A percentile compares a stretch with the other conserved stretches of the same genome.
These are phyloP conservation scores for Penicillium griseofulvum DNA, from an alignment of 2,329 filamentous ascomycete species.

Conservation along the genomic window DNA sequence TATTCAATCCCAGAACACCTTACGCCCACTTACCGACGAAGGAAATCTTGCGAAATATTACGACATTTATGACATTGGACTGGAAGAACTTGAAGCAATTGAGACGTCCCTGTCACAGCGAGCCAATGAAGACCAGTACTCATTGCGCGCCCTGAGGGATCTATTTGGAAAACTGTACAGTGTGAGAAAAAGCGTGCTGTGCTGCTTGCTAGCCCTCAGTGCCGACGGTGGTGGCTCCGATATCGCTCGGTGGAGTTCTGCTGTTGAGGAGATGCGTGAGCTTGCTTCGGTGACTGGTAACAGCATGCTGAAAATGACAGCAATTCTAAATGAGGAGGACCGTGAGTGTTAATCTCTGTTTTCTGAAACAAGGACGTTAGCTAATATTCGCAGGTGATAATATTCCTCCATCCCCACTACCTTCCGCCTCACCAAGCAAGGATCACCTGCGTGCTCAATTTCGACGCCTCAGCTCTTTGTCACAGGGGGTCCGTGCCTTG, in stretches of 20 bases:
- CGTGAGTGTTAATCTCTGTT: slow-evolving; percentile 50
- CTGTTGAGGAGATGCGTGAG: slow-evolving; percentile 69
- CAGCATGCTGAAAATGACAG: slow-evolving; percentile 64
- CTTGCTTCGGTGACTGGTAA: slow-evolving; percentile 61
- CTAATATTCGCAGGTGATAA: slow-evolving; percentile 38
- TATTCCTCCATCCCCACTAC: slow-evolving; percentile 54
- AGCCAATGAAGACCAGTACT: slow-evolving; percentile 73
- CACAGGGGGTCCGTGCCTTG: slow-evolving; percentile 82
- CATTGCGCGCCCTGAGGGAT: slow-evolving; percentile 76
- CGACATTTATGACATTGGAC: slow-evolving; percentile 79
- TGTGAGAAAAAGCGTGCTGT: slow-evolving; percentile 79
- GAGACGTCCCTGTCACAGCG: slow-evolving; percentile 61
- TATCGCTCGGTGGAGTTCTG: slow-evolving; percentile 72
- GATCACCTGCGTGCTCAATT: slow-evolving; percentile 85
- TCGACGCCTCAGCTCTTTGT: slow-evolving; percentile 82
- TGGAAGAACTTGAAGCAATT: slow-evolving; percentile 70
- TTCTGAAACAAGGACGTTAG: neutral
- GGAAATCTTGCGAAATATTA: slow-evolving; percentile 88
- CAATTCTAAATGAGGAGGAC: slow-evolving; percentile 75
- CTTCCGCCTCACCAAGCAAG: slow-evolving; percentile 69
- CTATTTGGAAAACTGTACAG: slow-evolving; percentile 77
- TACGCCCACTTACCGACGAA: slow-evolving; percentile 73
- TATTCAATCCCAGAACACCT: slow-evolving; percentile 63
- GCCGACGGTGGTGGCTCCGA: slow-evolving; percentile 75
- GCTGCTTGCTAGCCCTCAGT: slow-evolving; percentile 83